Percentiles rank a stretch among this genome's conserved stretches.
Conservation (phyloP, 768 basidiomycete species). For the Pholiota conissans region DNA sequence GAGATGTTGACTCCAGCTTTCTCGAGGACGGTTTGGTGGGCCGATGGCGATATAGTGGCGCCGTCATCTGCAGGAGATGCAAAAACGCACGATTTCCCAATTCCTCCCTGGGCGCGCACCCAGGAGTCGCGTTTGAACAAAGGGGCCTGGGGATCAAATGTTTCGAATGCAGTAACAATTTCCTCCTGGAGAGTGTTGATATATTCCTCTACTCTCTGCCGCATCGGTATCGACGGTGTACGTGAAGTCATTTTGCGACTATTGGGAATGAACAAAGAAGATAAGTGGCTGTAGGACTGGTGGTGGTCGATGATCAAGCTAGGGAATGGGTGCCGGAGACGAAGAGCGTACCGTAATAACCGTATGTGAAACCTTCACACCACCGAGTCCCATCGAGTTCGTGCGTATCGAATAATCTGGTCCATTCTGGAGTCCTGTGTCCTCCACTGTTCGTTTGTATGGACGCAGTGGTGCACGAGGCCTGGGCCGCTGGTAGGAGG, state of each 20-base stretch:
- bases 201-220: slow-evolving; percentile 74
- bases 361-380: slow-evolving; percentile 7
- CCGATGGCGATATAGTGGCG: slow-evolving; percentile 15
- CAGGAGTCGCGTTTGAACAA: slow-evolving; percentile 82
- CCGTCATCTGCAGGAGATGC: slow-evolving; percentile 40
- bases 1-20: slow-evolving; percentile 97
- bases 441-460: not conserved
- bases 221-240: slow-evolving; percentile 50
- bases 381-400: not conserved
- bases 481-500: not conserved
- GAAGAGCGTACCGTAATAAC: not conserved
- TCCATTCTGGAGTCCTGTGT: slow-evolving; percentile 3
- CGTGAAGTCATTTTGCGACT: slow-evolving; percentile 16
- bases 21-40: slow-evolving; percentile 63
- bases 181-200: slow-evolving; percentile 74
- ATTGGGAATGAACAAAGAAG: not conserved
- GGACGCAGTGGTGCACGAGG: not conserved
- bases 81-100: slow-evolving; percentile 84
- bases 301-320: slow-evolving; percentile 15
- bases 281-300: not conserved
- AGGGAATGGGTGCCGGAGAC: not conserved
- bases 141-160: slow-evolving; percentile 69
- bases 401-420: not conserved
- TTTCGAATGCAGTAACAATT: slow-evolving; percentile 78
- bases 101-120: slow-evolving; percentile 72